Conservation (phyloP, 2,329 filamentous ascomycete species). For the Penicillium palitans region DNA sequence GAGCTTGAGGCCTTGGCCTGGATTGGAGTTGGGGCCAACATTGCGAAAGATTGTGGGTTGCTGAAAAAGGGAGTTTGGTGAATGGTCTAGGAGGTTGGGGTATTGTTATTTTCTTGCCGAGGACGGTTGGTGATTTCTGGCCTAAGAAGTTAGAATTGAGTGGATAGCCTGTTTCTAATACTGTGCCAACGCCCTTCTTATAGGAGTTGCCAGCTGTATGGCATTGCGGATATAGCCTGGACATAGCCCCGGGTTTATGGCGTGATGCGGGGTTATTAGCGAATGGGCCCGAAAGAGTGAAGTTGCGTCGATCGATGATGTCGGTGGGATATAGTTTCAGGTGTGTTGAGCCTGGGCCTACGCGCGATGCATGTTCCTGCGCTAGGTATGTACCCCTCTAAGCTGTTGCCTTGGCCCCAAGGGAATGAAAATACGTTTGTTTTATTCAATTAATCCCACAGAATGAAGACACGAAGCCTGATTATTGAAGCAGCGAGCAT, state of each 20-base stretch:
- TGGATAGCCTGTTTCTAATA: neutral
- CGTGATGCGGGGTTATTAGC: slow-evolving; percentile 21
- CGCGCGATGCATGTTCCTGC: neutral
- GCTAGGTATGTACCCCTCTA: neutral
- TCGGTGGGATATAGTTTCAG: slow-evolving; percentile 15
- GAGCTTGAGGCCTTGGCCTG: slow-evolving; percentile 11
- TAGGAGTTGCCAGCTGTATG: slow-evolving; percentile 4
- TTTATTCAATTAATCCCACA: too few species aligned
- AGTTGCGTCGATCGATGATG: slow-evolving; percentile 21
- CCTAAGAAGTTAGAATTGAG: neutral
- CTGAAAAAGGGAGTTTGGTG: neutral
- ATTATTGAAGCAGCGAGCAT: neutral
- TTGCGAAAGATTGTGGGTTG: neutral
- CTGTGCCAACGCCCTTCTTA: slow-evolving; percentile 8
- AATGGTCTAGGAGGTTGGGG: neutral
- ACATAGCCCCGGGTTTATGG: slow-evolving; percentile 1
- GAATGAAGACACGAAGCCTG: fast-evolving
- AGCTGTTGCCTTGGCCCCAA: neutral
- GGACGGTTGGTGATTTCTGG: neutral
- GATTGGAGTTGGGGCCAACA: slow-evolving; percentile 8
- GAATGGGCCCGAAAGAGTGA: slow-evolving; percentile 11
- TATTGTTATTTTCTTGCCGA: neutral
- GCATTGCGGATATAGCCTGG: neutral
- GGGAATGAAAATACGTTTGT: too few species aligned
- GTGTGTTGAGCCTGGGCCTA: neutral